A percentile compares a stretch with the other conserved stretches of the same genome.
phyloP scores from a whole-genome alignment of 1,284 basidiomycete genomes.

The Ceratobasidium sp. region DNA sequence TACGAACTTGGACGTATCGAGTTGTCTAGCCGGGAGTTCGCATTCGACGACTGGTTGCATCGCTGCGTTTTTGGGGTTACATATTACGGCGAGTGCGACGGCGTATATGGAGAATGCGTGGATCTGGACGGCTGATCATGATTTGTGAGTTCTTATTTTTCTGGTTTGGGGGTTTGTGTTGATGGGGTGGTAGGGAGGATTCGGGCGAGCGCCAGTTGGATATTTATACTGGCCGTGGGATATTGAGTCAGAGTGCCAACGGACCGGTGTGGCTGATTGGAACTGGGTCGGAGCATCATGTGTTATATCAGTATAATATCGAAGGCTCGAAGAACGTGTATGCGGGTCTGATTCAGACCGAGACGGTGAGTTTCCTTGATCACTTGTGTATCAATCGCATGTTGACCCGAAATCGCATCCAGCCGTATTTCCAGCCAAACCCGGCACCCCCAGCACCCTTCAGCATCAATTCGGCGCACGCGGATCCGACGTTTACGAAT shows the following conservation, averaged over 20 bases:
- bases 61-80: constrained; percentile 71
- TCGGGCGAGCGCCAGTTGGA: constrained; percentile 62
- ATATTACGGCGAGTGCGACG: constrained; percentile 70
- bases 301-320: constrained; percentile 75
- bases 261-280: constrained; percentile 56
- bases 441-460: constrained; percentile 45
- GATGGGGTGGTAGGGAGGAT: constrained; percentile 13
- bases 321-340: constrained; percentile 74
- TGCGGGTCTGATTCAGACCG: constrained; percentile 76
- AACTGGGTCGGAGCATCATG: constrained; percentile 67
- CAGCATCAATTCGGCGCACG: constrained; percentile 59
- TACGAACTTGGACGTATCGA: constrained; percentile 64
- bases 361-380: constrained; percentile 24
- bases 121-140: constrained; percentile 85
- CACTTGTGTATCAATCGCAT: no score
- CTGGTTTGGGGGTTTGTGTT: neutral
- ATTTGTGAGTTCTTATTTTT: constrained; percentile 51
- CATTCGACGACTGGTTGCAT: constrained; percentile 62
- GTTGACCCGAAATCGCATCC: no score
- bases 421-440: constrained; percentile 50
- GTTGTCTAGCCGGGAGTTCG: constrained; percentile 60
- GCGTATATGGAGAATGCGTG: constrained; percentile 68
- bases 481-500: constrained; percentile 67
- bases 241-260: constrained; percentile 68
- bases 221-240: constrained; percentile 78